Evolutionary conservation across 352 stramenopile genomes (phyloP), one percentile per base, ranked within the genome.

Genomic region (Globisporangium viniferum): DNA sequence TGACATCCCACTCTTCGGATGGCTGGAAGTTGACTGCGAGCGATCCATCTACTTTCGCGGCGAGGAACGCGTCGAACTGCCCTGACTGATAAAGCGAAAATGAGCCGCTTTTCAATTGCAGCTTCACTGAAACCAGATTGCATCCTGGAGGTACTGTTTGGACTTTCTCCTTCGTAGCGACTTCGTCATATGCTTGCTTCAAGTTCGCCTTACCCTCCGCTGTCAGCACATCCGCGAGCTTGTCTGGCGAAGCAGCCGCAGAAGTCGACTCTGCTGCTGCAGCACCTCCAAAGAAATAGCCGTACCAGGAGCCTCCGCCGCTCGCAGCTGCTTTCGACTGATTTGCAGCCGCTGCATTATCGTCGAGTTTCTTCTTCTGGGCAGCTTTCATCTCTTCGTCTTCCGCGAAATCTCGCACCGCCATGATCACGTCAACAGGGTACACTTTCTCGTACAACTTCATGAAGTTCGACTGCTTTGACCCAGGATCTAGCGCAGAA

Each of bases 151-250:
- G 87, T 1, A 93, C 79, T 62, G 75, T 73, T 31, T 73, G 57
- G 20, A 66, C 69, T 41, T 77, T 73, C 22, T 84, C 75, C 58
- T 91, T 87, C 49, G 78, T 73, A 15, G 90, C 77, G 5, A 75
- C 82, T 73, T 93, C 83, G 60, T 93, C 77, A 59, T 93, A 94
- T 8, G 85, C 87, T 51, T 91, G 73, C 51, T 90, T 87, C 46
- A 94, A 46, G 59, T 87, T 80, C 36, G 83, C 84, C 14, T 82
- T 79, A 3, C 87, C 87, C 73, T 92, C 79, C 14, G 71, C 87
- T 31, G 80, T 89, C 2, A 94, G 64, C 22, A 92, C 75, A 29
- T 80, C 62, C 2, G 83, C 72, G n/a, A 78, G 24, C 41, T 74
- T 65, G n/a, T 70, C 72, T n/a, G 65, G 59, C 33, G n/a, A 64